Conservation (phyloP, 2,329 filamentous ascomycete species). For the Epichloe aotearoae region DNA sequence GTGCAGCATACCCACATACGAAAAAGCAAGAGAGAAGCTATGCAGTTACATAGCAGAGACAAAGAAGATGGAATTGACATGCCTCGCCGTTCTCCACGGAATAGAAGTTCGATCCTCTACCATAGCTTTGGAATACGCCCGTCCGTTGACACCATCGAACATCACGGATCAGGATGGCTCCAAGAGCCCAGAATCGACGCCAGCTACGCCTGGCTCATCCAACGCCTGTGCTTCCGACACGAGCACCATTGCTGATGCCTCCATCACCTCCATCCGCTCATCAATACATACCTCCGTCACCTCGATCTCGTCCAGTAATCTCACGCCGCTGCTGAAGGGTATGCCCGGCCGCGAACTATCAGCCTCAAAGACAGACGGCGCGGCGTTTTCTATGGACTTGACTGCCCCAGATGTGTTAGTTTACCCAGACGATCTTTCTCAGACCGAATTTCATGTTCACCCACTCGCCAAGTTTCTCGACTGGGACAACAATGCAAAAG, state of each 20-base stretch:
- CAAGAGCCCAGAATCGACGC: conserved; percentile 3
- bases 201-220: background rate
- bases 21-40: conserved; percentile 16
- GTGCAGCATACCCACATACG: conserved; percentile 20
- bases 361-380: conserved; percentile 23
- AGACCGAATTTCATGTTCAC: conserved; percentile 22
- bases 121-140: background rate
- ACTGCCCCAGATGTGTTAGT: conserved; percentile 17
- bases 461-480: conserved; percentile 20
- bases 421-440: conserved; percentile 22
- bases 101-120: conserved; percentile 5
- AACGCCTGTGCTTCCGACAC: background rate
- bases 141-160: conserved; percentile 6
- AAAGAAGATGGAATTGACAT: conserved; percentile 21
- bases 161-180: conserved; percentile 6
- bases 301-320: conserved; percentile 7
- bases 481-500: conserved; percentile 16
- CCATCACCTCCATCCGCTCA: conserved; percentile 1
- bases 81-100: conserved; percentile 13
- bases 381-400: conserved; percentile 20
- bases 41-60: conserved; percentile 19
- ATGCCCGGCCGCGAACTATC: conserved; percentile 27
- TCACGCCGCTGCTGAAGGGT: conserved; percentile 30
- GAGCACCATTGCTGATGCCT: conserved; percentile 1
- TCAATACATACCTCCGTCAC: conserved; percentile 2